Percentiles rank a stretch among this genome's conserved stretches.
Conservation (phyloP, 768 basidiomycete genomes). For the Lentinula raphanica region DNA sequence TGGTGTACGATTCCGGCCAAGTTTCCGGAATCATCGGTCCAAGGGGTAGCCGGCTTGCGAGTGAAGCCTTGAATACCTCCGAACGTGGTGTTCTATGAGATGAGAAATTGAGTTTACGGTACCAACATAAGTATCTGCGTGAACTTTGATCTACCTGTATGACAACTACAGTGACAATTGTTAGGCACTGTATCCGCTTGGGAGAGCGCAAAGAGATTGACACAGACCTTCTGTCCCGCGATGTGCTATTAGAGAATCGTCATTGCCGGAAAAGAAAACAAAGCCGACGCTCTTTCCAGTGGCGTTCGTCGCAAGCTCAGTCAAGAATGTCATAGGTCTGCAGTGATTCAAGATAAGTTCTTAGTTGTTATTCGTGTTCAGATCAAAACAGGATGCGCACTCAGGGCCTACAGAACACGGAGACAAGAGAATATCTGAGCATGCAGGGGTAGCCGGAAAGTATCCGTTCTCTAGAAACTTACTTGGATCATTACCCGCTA, state of each 20-base stretch:
- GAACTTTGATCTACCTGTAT: constrained; percentile 36
- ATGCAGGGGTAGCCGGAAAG: too few species aligned
- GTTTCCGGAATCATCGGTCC: constrained; percentile 53
- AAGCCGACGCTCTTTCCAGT: constrained; percentile 29
- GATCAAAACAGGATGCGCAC: constrained; percentile 7
- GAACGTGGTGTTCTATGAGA: constrained; percentile 65
- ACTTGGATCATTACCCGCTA: not conserved
- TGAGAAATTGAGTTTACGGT: not conserved
- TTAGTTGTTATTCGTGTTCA: not conserved
- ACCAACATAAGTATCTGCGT: too few species aligned
- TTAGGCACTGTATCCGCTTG: too few species aligned
- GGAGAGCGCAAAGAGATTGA: not conserved
- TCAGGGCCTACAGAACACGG: constrained; percentile 15
- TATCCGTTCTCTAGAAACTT: too few species aligned
- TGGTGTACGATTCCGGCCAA: constrained; percentile 70
- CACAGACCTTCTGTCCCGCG: constrained; percentile 38
- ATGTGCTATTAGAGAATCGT: constrained; percentile 44
- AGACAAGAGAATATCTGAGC: too few species aligned
- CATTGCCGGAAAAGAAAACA: constrained; percentile 45
- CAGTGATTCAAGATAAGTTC: not conserved
- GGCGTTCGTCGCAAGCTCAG: constrained; percentile 42
- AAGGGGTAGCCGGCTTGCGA: constrained; percentile 60
- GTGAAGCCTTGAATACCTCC: constrained; percentile 75
- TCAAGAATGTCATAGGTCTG: constrained; percentile 43
- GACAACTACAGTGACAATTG: constrained; percentile 20